Evolutionary conservation across 2,329 filamentous ascomycete species (phyloP).

Genomic region (Macroventuria anomochaeta): DNA sequence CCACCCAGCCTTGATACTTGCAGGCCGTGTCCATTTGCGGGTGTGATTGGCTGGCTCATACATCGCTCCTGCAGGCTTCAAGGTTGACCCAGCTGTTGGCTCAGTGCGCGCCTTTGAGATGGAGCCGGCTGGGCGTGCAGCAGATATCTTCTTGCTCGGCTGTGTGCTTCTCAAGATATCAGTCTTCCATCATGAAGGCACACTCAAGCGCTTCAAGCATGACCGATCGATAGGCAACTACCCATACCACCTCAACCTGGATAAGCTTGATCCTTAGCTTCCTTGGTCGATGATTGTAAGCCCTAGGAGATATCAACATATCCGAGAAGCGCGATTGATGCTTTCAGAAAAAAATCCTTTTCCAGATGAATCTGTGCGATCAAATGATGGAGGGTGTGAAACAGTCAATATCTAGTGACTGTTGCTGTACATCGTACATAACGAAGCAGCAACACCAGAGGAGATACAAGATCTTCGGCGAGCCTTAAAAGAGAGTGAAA

Average conservation of each 20-base stretch:
- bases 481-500: no score
- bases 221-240: neutral
- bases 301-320: neutral
- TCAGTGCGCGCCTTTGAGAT: no score
- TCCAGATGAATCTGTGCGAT: neutral
- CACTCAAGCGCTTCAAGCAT: constrained; percentile 68
- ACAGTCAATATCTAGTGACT: neutral
- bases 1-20: no score
- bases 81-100: no score
- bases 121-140: no score
- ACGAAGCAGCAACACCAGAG: no score
- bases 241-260: neutral
- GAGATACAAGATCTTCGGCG: no score
- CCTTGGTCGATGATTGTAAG: no score
- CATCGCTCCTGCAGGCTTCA: neutral
- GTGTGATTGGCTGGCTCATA: no score
- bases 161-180: constrained; percentile 75
- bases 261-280: neutral
- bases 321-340: neutral
- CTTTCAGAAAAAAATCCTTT: neutral
- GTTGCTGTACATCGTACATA: neutral
- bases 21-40: no score
- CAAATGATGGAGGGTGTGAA: neutral
- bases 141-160: constrained; percentile 75
- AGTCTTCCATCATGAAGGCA: constrained; percentile 55